phyloP scores from a whole-genome alignment of 1,139 yeast species.

The Debaryomycetaceae sp. region DNA sequence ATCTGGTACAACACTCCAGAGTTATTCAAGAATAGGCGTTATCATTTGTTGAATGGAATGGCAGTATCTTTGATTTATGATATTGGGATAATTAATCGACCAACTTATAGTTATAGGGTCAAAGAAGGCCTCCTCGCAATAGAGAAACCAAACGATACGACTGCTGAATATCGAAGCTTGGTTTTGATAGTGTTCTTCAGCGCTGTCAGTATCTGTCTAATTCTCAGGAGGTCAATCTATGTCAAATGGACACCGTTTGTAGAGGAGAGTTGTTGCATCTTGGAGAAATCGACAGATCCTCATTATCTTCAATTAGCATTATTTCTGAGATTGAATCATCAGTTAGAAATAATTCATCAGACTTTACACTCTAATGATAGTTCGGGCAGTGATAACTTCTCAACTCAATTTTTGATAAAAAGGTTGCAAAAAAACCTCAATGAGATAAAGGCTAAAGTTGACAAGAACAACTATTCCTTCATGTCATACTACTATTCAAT shows the following conservation, averaged over 20 bases:
- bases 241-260: slow-evolving; percentile 60
- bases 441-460: slow-evolving; percentile 32
- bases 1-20: slow-evolving; percentile 87
- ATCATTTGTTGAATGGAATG: slow-evolving; percentile 63
- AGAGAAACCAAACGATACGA: slow-evolving; percentile 13
- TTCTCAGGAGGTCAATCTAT: slow-evolving; percentile 49
- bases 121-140: slow-evolving; percentile 29
- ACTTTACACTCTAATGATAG: slow-evolving; percentile 41
- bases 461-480: slow-evolving; percentile 35
- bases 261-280: slow-evolving; percentile 54
- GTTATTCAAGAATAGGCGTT: slow-evolving; percentile 71
- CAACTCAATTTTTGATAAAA: slow-evolving; percentile 29
- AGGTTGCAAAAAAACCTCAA: slow-evolving; percentile 44
- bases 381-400: slow-evolving; percentile 18
- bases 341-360: slow-evolving; percentile 62
- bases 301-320: slow-evolving; percentile 45
- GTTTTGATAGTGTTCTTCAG: slow-evolving; percentile 47
- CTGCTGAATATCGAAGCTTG: slow-evolving; percentile 39
- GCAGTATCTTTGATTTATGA: slow-evolving; percentile 74
- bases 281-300: slow-evolving; percentile 36
- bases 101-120: slow-evolving; percentile 32
- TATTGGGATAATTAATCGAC: slow-evolving; percentile 62
- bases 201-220: slow-evolving; percentile 51
- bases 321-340: slow-evolving; percentile 56
- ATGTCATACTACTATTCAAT: slow-evolving; percentile 59